These are phyloP conservation scores for Albizia julibrissin DNA, from an alignment of 306 rosid genomes.

Conservation along the genomic window DNA sequence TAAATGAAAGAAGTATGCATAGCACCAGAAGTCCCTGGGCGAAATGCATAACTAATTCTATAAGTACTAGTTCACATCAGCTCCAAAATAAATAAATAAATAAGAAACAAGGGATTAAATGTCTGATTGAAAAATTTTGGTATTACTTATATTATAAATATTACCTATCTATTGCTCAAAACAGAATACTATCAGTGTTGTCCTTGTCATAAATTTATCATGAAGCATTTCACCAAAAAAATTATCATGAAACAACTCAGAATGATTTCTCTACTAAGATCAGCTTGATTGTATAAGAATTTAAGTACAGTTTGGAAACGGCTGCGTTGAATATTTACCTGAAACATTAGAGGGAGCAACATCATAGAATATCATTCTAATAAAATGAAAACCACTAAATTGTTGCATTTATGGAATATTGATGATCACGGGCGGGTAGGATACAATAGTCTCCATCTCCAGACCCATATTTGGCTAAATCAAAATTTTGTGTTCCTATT, in stretches of 20 bases:
- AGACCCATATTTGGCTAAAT: neutral
- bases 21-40: neutral
- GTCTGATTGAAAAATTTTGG: neutral
- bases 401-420: neutral
- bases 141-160: slow-evolving; percentile 6
- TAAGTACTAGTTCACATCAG: slow-evolving; percentile 28
- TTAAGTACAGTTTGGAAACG: no score
- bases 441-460: neutral
- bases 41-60: slow-evolving; percentile 15
- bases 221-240: neutral
- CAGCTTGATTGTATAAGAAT: neutral
- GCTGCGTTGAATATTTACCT: no score
- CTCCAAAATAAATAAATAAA: slow-evolving; percentile 13
- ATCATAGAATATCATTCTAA: neutral
- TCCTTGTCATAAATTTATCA: slow-evolving; percentile 7
- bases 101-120: slow-evolving; percentile 31
- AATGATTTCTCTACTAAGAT: neutral
- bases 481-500: neutral
- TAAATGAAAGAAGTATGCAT: slow-evolving; percentile 5
- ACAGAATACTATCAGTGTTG: neutral
- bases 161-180: neutral
- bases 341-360: slow-evolving; percentile 7
- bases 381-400: neutral
- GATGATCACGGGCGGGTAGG: neutral
- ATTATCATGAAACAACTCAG: neutral